A percentile compares a stretch with the other conserved stretches of the same genome.
Conservation (phyloP, 1,284 basidiomycete genomes). For the Puccinia brachypodii region DNA sequence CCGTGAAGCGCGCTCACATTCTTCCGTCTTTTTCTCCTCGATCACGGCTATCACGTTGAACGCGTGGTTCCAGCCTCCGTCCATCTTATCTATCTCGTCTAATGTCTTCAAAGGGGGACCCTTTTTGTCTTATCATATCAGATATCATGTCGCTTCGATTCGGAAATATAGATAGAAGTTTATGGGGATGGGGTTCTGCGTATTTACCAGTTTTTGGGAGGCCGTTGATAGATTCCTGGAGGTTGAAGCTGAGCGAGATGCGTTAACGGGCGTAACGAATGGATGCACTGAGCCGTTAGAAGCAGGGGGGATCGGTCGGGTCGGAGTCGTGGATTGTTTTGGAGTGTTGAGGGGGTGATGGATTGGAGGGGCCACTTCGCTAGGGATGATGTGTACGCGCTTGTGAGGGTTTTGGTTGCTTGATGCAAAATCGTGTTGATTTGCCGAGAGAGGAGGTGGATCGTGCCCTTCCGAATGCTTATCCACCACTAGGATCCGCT, state of each 20-base stretch:
- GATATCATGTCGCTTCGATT: not conserved
- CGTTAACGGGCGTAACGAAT: too few relatives aligned
- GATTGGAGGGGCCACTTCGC: not conserved
- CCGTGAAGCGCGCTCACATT: not conserved
- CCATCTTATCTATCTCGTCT: not conserved
- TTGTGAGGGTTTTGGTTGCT: not conserved
- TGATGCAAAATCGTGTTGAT: not conserved
- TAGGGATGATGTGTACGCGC: not conserved
- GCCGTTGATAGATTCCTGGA: not conserved
- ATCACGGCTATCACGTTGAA: constrained; percentile 28
- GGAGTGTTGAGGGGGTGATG: not conserved
- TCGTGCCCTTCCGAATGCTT: not conserved
- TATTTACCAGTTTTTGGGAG: not conserved
- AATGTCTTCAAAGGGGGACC: not conserved
- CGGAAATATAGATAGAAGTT: not conserved
- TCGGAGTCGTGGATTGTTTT: not conserved
- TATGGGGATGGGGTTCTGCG: not conserved
- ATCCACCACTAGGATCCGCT: not conserved
- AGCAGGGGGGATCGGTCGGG: not conserved
- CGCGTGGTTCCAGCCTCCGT: not conserved
- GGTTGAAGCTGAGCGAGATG: not conserved
- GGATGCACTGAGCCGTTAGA: not conserved
- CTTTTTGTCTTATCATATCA: not conserved
- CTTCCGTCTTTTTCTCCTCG: constrained; percentile 30
- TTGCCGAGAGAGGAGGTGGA: not conserved